Percentiles rank a stretch among this genome's conserved stretches.
These are phyloP conservation scores for Lepidium didymum DNA, from an alignment of 345 rosid genomes.

Conservation along the genomic window DNA sequence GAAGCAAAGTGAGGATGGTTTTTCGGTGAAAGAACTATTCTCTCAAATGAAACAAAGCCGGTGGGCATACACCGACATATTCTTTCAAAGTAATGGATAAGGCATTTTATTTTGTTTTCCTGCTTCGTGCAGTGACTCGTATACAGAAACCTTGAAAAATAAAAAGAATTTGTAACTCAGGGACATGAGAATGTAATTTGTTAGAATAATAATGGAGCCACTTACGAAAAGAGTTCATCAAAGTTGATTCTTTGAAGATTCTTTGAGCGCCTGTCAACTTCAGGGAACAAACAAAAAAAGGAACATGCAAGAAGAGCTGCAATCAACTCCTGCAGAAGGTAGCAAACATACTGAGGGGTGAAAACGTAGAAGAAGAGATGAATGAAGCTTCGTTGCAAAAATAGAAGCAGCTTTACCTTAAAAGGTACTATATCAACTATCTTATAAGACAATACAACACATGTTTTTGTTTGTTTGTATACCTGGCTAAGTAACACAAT, in stretches of 20 bases:
- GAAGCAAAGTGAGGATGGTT: constrained; percentile 26
- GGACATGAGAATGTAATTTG: background rate
- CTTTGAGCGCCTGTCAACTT: constrained; percentile 38
- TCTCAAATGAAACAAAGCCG: constrained; percentile 80
- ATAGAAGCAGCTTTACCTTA: background rate
- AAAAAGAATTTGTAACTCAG: background rate
- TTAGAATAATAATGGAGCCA: constrained; percentile 9
- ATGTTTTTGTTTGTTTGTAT: background rate
- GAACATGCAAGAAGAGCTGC: constrained; percentile 30
- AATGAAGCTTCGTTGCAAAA: background rate
- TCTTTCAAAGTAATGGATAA: constrained; percentile 61
- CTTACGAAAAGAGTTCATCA: constrained; percentile 67
- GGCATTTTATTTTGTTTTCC: constrained; percentile 64
- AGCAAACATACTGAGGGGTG: background rate
- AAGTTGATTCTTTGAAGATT: constrained; percentile 68
- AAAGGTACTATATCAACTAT: background rate
- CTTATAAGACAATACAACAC: background rate
- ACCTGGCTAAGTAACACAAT: constrained; percentile 76
- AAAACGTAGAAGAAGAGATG: too few species aligned
- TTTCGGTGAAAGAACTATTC: constrained; percentile 53
- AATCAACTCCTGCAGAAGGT: constrained; percentile 17
- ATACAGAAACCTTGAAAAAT: constrained; percentile 43
- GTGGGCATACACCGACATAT: constrained; percentile 50
- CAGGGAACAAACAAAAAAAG: constrained; percentile 59
- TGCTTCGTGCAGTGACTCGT: constrained; percentile 38